Evolutionary conservation across 805 yeast species (phyloP).

Genomic region (Ogataea naganishii): DNA sequence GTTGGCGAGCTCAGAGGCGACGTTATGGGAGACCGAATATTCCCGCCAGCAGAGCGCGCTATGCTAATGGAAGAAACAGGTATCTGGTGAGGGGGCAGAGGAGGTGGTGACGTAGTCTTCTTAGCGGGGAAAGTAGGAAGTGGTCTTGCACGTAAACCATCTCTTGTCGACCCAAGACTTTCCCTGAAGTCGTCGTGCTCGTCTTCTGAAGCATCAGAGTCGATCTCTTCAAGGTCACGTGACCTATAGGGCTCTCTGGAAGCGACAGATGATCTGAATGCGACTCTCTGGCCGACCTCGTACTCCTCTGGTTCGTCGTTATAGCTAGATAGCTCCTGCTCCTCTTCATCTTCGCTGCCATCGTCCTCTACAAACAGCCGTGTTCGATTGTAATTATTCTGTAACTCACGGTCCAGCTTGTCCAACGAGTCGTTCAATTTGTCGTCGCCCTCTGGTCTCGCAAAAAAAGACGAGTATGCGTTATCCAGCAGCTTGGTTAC

Average conservation of each 20-base stretch:
- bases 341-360: constrained; percentile 5
- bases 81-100: constrained; percentile 2
- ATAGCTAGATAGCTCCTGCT: constrained; percentile 2
- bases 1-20: too few species aligned
- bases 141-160: constrained; percentile 11
- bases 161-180: constrained; percentile 8
- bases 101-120: constrained; percentile 4
- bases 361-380: constrained; percentile 21
- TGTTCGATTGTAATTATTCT: constrained; percentile 3
- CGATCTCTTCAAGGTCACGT: constrained; percentile 3
- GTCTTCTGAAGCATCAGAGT: constrained; percentile 6
- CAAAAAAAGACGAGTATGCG: constrained; percentile 12
- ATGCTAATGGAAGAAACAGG: too few species aligned
- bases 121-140: constrained; percentile 8
- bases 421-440: constrained; percentile 7
- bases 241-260: constrained; percentile 5
- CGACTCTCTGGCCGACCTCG: constrained; percentile 16
- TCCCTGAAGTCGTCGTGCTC: too few species aligned
- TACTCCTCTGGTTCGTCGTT: constrained; percentile 7
- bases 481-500: constrained; percentile 11
- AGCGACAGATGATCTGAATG: constrained; percentile 11
- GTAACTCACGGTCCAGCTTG: constrained; percentile 12
- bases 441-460: constrained; percentile 4
- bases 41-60: too few species aligned
- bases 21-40: too few species aligned